These are phyloP conservation scores for Lasiosphaeria ovina DNA, from an alignment of 495 filamentous ascomycete species.

Conservation along the genomic window DNA sequence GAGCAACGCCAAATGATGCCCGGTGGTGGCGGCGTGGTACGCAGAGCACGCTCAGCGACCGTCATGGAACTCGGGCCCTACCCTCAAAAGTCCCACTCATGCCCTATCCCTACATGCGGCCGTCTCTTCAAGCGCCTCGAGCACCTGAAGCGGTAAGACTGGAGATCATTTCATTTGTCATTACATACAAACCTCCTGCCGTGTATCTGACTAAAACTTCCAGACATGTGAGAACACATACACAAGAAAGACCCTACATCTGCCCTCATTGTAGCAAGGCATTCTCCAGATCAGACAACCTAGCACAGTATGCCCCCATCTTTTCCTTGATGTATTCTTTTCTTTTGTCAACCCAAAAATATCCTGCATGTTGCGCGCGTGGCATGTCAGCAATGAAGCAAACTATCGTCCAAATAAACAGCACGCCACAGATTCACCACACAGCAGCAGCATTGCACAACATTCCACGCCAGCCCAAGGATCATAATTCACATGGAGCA, in stretches of 20 bases:
- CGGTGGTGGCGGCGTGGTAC: slow-evolving; percentile 68
- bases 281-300: slow-evolving; percentile 96
- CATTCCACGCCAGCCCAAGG: slow-evolving; percentile 24
- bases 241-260: slow-evolving; percentile 96
- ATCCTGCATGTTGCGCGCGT: slow-evolving; percentile 36
- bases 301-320: slow-evolving; percentile 78
- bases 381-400: slow-evolving; percentile 25
- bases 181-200: slow-evolving; percentile 32
- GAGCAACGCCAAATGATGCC: slow-evolving; percentile 61
- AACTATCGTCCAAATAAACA: slow-evolving; percentile 26
- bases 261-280: slow-evolving; percentile 98
- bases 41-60: slow-evolving; percentile 90
- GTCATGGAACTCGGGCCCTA: slow-evolving; percentile 96
- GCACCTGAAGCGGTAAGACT: slow-evolving; percentile 93
- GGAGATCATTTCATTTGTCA: slow-evolving; percentile 46
- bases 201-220: slow-evolving; percentile 58
- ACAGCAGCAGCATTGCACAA: slow-evolving; percentile 35
- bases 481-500: slow-evolving; percentile 15
- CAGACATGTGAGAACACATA: slow-evolving; percentile 98
- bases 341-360: slow-evolving; percentile 30
- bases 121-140: slow-evolving; percentile 98
- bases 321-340: slow-evolving; percentile 31
- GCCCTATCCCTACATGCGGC: slow-evolving; percentile 97
- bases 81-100: slow-evolving; percentile 95
- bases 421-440: slow-evolving; percentile 17